Evolutionary conservation across 2,329 filamentous ascomycete species (phyloP), one percentile per base, ranked within the genome.

Genomic region (Talaromyces atroroseus): DNA sequence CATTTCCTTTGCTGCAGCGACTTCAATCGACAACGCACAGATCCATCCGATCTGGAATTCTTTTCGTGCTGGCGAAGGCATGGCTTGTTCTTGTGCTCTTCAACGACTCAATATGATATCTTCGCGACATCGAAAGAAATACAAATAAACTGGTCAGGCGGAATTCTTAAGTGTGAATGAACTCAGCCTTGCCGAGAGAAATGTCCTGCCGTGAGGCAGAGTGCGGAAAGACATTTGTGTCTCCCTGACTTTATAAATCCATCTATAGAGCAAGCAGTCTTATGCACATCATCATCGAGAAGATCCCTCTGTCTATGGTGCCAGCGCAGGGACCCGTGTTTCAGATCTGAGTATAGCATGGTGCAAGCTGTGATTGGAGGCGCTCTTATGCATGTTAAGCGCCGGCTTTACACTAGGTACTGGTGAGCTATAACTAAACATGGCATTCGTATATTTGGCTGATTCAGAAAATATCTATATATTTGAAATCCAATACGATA

Each of bases 1-100:
- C 53, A 64, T 60, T 40, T 60, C 56, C 11, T 52, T 46, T 0
- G 63, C 63, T 16, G 60, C 61, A 5, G 60, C 59, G 5, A 42
- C 52, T 50, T 64, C 63, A 47, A 62, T 47, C 8, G 60, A 60
- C 7, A 63, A 47, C 24, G 63, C 59, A 56, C 60, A 54, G 8
- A 63, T 62, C 61, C 60, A 63, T 11, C 57, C 60, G n/a, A 63
- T 55, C 24, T 60, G 50, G 42, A 53, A 62, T 18, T 58, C n/a
- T 1, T 20, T 46, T 21, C 5, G 44, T 20, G 44, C 14, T 16
- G 44, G 44, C 4, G 16, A 20, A 46, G 44, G 44, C 44, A 46
- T 46, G 5, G n/a, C 18, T 6, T n/a, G 42, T 6, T 45, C 6
- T 45, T 45, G 24, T 32, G 11, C 7, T 32, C 8, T 34, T 34